Conservation (phyloP, 108 stramenopile species). For the Cylindrotheca closterium region DNA sequence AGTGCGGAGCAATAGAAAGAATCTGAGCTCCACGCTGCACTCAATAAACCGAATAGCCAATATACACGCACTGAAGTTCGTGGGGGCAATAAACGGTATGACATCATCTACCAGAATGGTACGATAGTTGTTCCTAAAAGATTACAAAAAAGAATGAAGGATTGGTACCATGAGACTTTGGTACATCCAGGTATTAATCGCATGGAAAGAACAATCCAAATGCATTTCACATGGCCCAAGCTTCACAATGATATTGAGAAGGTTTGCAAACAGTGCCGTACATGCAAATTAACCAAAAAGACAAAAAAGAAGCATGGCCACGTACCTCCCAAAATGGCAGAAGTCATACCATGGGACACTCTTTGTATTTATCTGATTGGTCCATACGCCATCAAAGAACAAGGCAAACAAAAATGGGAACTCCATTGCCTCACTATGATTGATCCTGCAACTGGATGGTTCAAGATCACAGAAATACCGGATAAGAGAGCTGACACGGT, state of each 20-base stretch:
- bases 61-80: neutral
- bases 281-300: slow-evolving; percentile 29
- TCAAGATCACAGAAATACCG: slow-evolving; percentile 38
- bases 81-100: neutral
- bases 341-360: slow-evolving; percentile 21
- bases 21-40: neutral
- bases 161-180: slow-evolving; percentile 20
- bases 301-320: slow-evolving; percentile 29
- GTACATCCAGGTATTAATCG: slow-evolving; percentile 27
- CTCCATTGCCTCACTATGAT: slow-evolving; percentile 24
- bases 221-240: slow-evolving; percentile 24
- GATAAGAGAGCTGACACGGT: slow-evolving; percentile 21
- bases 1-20: neutral
- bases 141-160: neutral
- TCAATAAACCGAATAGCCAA: neutral
- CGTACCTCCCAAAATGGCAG: slow-evolving; percentile 29
- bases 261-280: slow-evolving; percentile 16
- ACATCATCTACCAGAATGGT: too few species aligned
- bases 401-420: neutral
- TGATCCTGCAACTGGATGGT: slow-evolving; percentile 45
- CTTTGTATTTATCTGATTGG: slow-evolving; percentile 47
- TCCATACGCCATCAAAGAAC: slow-evolving; percentile 32
- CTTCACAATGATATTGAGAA: slow-evolving; percentile 15
- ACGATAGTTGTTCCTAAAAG: too few species aligned
- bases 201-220: slow-evolving; percentile 16